Conservation (phyloP, 495 filamentous ascomycete genomes). For the Entonaema liquescens region DNA sequence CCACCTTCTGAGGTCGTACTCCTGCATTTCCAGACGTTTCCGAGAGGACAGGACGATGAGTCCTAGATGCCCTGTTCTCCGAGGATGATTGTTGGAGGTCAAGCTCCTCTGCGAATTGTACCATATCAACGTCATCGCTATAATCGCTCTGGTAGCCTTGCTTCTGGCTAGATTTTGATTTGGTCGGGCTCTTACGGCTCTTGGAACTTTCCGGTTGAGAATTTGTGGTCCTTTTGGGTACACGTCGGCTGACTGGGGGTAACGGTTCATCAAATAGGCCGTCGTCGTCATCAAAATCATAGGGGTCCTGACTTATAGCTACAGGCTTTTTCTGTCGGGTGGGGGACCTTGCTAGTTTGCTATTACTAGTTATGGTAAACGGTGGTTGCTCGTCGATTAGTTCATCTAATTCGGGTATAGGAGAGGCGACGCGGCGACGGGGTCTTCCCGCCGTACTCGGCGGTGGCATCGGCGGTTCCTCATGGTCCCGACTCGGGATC, state of each 20-base stretch:
- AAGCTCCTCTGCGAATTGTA: constrained; percentile 66
- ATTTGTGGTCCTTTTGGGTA: constrained; percentile 41
- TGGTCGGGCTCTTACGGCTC: constrained; percentile 32
- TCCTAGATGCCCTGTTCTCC: constrained; percentile 29
- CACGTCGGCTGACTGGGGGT: constrained; percentile 22
- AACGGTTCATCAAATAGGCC: constrained; percentile 48
- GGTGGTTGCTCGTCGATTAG: constrained; percentile 26
- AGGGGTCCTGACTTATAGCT: constrained; percentile 14
- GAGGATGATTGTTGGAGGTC: constrained; percentile 56
- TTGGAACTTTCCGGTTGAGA: constrained; percentile 29
- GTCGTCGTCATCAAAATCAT: constrained; percentile 47
- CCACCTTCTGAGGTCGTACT: constrained; percentile 42
- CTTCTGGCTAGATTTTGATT: constrained; percentile 18
- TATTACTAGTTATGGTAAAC: constrained; percentile 23
- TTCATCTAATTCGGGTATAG: constrained; percentile 21
- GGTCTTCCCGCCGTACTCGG: constrained; percentile 18
- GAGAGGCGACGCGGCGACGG: constrained; percentile 14
- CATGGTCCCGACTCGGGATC: background rate
- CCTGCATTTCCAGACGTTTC: constrained; percentile 51
- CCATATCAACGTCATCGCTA: constrained; percentile 74
- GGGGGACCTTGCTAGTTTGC: constrained; percentile 11
- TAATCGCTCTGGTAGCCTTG: constrained; percentile 71
- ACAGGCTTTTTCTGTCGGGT: constrained; percentile 18
- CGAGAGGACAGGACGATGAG: constrained; percentile 45
- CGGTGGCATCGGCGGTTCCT: constrained; percentile 4